Evolutionary conservation across 129 eudicot genomes (phyloP).

Genomic region (Centrapalus pauciflorus): DNA sequence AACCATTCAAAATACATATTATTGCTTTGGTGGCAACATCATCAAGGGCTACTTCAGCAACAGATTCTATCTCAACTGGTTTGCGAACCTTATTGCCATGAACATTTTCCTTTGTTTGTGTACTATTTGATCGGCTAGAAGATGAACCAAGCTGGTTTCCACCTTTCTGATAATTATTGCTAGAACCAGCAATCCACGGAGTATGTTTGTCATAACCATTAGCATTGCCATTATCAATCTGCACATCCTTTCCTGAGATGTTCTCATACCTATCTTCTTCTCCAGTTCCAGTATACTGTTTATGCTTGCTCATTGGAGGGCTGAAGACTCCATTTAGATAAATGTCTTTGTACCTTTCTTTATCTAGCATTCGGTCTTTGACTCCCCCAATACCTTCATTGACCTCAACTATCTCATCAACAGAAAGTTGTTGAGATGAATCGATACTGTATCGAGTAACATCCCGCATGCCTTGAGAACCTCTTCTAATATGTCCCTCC

Average conservation of each 20-base stretch:
- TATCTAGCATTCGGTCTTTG: conserved; percentile 29
- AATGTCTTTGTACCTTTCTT: conserved; percentile 40
- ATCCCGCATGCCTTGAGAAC: conserved; percentile 21
- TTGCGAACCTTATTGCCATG: conserved; percentile 33
- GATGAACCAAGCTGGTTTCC: conserved; percentile 31
- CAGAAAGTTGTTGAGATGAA: conserved; percentile 26
- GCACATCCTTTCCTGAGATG: conserved; percentile 29
- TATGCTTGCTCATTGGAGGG: conserved; percentile 33
- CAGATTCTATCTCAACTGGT: conserved; percentile 37
- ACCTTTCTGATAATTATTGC: conserved; percentile 20
- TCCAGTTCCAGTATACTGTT: conserved; percentile 10
- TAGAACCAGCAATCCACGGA: background rate
- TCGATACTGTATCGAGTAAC: conserved; percentile 23
- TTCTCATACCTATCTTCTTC: conserved; percentile 13
- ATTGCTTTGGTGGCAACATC: conserved; percentile 68
- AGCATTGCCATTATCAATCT: conserved; percentile 23
- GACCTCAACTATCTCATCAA: conserved; percentile 45
- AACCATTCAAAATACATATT: conserved; percentile 54
- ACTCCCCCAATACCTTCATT: conserved; percentile 29
- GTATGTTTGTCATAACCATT: conserved; percentile 24
- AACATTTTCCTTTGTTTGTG: conserved; percentile 29
- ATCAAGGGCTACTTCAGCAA: conserved; percentile 61
- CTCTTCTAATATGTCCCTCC: conserved; percentile 18
- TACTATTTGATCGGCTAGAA: conserved; percentile 23
- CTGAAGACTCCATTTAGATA: conserved; percentile 47